Evolutionary conservation across 2,329 filamentous ascomycete species (phyloP).

Genomic region (Knufia fluminis): DNA sequence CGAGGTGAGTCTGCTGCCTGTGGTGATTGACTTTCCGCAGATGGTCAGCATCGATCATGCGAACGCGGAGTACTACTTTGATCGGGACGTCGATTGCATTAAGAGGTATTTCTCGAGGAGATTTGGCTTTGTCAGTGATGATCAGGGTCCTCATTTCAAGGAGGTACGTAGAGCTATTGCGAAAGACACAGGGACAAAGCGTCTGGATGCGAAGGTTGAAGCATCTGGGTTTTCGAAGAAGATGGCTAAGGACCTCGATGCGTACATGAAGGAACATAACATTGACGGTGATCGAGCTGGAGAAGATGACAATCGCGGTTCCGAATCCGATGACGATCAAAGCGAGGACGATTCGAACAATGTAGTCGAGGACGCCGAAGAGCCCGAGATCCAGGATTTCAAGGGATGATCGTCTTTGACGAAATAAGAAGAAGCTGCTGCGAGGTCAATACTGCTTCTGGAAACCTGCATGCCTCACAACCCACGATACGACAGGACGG

Average conservation of each 20-base stretch:
- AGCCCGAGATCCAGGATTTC: background rate
- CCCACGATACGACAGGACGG: background rate
- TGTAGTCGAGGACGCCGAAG: conserved; percentile 31
- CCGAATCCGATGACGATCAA: conserved; percentile 31
- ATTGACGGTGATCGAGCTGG: conserved; percentile 44
- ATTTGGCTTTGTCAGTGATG: conserved; percentile 77
- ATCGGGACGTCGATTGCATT: conserved; percentile 89
- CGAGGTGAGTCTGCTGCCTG: conserved; percentile 51
- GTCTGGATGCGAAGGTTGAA: conserved; percentile 79
- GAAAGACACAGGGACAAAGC: conserved; percentile 49
- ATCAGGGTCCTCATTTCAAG: conserved; percentile 74
- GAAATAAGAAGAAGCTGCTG: background rate
- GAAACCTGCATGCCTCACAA: background rate
- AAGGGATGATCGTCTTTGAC: background rate
- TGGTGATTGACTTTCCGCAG: conserved; percentile 95
- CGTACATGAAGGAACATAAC: conserved; percentile 69
- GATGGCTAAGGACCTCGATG: conserved; percentile 88
- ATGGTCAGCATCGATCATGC: conserved; percentile 92
- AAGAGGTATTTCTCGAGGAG: conserved; percentile 86
- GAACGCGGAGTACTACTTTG: conserved; percentile 96
- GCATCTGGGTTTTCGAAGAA: conserved; percentile 95
- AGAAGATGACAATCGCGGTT: conserved; percentile 27
- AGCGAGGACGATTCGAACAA: no score
- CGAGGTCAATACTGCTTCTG: background rate
- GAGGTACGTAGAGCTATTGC: conserved; percentile 69